phyloP scores from a whole-genome alignment of 2,329 filamentous ascomycete genomes.

The Fusarium temperatum region DNA sequence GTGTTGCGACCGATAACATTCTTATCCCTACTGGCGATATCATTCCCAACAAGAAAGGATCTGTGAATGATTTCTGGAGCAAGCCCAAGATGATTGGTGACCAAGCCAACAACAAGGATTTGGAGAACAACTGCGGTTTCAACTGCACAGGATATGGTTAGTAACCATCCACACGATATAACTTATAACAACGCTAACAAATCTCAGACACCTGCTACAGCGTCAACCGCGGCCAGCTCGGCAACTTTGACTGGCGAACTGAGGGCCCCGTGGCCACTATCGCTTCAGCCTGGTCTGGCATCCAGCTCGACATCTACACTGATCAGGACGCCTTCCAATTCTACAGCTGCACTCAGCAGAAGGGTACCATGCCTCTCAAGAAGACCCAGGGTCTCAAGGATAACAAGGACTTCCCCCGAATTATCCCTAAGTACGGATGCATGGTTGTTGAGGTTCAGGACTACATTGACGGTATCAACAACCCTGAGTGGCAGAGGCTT shows the following conservation, averaged over 20 bases:
- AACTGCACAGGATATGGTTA: constrained; percentile 87
- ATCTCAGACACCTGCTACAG: constrained; percentile 71
- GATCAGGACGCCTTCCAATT: constrained; percentile 91
- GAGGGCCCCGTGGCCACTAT: constrained; percentile 71
- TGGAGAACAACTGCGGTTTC: constrained; percentile 79
- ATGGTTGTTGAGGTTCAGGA: constrained; percentile 92
- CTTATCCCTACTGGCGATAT: constrained; percentile 81
- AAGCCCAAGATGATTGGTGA: constrained; percentile 80
- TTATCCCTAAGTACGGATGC: constrained; percentile 81
- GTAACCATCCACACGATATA: constrained; percentile 9
- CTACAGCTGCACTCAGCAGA: constrained; percentile 82
- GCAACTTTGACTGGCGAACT: constrained; percentile 70
- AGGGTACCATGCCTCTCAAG: constrained; percentile 77
- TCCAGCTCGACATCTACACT: constrained; percentile 80
- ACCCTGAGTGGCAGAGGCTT: constrained; percentile 83
- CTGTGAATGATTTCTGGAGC: constrained; percentile 85
- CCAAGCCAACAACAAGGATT: constrained; percentile 68
- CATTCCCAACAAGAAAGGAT: constrained; percentile 70
- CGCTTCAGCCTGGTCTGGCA: constrained; percentile 79
- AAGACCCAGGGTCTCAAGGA: constrained; percentile 71
- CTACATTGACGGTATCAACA: constrained; percentile 93
- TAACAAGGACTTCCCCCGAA: constrained; percentile 63
- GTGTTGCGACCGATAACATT: constrained; percentile 74
- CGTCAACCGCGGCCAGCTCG: constrained; percentile 68
- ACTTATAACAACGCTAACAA: not conserved